Percentiles rank a stretch among this genome's conserved stretches.
Conservation (phyloP, 148 eudicot species). For the Gaultheria prostrata region DNA sequence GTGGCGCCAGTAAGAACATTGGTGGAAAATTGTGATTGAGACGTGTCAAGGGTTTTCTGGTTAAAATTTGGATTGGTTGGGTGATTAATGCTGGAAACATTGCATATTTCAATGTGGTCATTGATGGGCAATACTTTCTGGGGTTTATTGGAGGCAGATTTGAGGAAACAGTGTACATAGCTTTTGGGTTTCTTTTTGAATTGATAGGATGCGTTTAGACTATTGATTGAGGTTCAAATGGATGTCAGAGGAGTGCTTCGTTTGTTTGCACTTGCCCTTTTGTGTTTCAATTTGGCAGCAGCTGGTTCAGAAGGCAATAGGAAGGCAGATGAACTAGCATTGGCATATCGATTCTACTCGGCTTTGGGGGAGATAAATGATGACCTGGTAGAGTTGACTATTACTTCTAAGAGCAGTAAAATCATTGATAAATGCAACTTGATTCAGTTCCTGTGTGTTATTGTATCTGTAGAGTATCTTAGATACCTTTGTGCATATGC, state of each 20-base stretch:
- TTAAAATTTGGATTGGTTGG: constrained; percentile 21
- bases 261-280: constrained; percentile 41
- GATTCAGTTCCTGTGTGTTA: not conserved
- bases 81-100: not conserved
- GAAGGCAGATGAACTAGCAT: constrained; percentile 29
- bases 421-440: not conserved
- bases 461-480: not conserved
- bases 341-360: constrained; percentile 34
- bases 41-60: constrained; percentile 9
- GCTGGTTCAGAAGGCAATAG: constrained; percentile 36
- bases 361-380: constrained; percentile 40
- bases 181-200: constrained; percentile 21
- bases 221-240: constrained; percentile 50
- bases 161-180: not conserved
- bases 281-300: constrained; percentile 37
- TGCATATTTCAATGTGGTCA: not conserved
- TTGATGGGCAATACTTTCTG: not conserved
- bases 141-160: constrained; percentile 22
- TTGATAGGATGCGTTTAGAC: constrained; percentile 25
- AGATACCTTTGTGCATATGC: not conserved
- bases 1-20: constrained; percentile 8
- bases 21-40: constrained; percentile 18
- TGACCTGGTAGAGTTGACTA: constrained; percentile 46
- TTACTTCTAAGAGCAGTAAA: constrained; percentile 5
- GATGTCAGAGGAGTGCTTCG: constrained; percentile 34